Evolutionary conservation across 2,329 filamentous ascomycete genomes (phyloP).

Genomic region (Parascedosporium putredinis): DNA sequence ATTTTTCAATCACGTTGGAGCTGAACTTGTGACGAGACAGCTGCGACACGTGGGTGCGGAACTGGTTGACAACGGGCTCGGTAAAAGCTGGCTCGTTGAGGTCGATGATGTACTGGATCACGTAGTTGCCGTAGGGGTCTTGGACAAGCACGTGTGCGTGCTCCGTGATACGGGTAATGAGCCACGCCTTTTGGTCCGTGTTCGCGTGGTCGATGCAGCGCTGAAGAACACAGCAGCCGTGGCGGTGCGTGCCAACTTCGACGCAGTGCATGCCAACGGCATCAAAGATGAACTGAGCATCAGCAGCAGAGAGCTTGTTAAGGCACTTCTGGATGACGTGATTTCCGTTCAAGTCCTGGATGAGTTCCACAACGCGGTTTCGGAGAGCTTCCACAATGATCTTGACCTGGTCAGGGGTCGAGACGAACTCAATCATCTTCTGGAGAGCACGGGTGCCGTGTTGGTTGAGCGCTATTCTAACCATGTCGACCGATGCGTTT

Average conservation of each 20-base stretch:
- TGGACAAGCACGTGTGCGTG: conserved; percentile 86
- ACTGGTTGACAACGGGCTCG: conserved; percentile 73
- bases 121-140: conserved; percentile 97
- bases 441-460: conserved; percentile 93
- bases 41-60: conserved; percentile 60
- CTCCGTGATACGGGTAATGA: conserved; percentile 78
- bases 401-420: conserved; percentile 71
- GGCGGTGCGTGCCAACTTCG: conserved; percentile 88
- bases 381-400: conserved; percentile 80
- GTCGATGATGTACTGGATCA: conserved; percentile 97
- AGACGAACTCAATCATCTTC: conserved; percentile 99
- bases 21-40: conserved; percentile 96
- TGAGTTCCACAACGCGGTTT: conserved; percentile 80
- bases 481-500: conserved; percentile 79
- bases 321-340: conserved; percentile 99
- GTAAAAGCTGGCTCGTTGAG: conserved; percentile 82
- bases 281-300: conserved; percentile 95
- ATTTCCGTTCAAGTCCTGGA: conserved; percentile 96
- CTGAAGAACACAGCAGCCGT: conserved; percentile 95
- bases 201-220: conserved; percentile 96
- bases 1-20: conserved; percentile 98
- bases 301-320: conserved; percentile 75
- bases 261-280: conserved; percentile 82
- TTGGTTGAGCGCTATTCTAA: conserved; percentile 90
- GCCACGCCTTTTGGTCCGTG: conserved; percentile 74